phyloP scores from a whole-genome alignment of 2,329 filamentous ascomycete species.

The Chaetomium globosum region DNA sequence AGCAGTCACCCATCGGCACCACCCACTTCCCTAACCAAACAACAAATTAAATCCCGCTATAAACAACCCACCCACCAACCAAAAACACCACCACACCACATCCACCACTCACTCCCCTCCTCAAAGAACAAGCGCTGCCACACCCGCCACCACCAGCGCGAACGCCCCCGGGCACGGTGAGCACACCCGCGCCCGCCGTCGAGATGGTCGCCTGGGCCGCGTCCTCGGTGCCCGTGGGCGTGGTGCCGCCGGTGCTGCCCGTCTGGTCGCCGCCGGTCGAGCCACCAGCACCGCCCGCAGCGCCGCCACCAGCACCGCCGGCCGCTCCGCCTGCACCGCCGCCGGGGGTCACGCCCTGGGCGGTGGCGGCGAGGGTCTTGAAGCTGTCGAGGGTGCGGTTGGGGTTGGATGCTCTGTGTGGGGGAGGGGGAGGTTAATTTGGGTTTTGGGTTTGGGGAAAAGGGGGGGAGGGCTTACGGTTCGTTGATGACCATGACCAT shows the following conservation, averaged over 20 bases:
- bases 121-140: constrained; percentile 49
- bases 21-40: neutral
- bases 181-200: constrained; percentile 38
- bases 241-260: constrained; percentile 28
- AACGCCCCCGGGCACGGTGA: constrained; percentile 48
- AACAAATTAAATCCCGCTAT: constrained; percentile 4
- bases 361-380: constrained; percentile 46
- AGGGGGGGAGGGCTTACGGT: constrained; percentile 55
- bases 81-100: neutral
- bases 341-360: constrained; percentile 41
- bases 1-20: constrained; percentile 8
- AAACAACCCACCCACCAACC: constrained; percentile 1
- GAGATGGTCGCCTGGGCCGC: constrained; percentile 24
- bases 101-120: constrained; percentile 30
- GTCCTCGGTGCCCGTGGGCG: constrained; percentile 32
- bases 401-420: constrained; percentile 54
- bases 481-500: constrained; percentile 79
- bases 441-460: no score
- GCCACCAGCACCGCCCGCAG: constrained; percentile 9
- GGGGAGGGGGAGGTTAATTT: constrained; percentile 16
- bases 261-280: neutral
- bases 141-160: constrained; percentile 48
- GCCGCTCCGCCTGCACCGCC: constrained; percentile 11
- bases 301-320: constrained; percentile 31
- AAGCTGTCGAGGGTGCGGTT: constrained; percentile 56